Percentiles rank a stretch among this genome's conserved stretches.
Conservation (phyloP, 371 early-diverging fungal genomes). For the Rhizopus stolonifer region DNA sequence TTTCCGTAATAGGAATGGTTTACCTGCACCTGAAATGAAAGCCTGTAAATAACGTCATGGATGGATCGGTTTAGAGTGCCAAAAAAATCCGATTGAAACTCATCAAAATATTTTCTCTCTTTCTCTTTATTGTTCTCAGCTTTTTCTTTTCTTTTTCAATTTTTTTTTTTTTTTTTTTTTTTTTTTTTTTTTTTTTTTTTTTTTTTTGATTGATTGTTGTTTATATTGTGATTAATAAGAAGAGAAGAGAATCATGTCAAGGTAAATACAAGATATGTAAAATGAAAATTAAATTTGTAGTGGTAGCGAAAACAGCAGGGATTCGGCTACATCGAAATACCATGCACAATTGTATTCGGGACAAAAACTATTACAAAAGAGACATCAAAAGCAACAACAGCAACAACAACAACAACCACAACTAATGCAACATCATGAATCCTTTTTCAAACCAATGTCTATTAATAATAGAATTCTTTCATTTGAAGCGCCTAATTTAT, state of each 20-base stretch:
- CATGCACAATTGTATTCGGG: conserved; percentile 49
- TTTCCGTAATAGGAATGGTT: too few relatives aligned
- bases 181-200: background rate
- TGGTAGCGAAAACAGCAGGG: conserved; percentile 1
- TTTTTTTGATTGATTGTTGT: too few relatives aligned
- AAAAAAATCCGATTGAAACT: too few relatives aligned
- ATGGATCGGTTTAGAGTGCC: too few relatives aligned
- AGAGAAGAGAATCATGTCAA: background rate
- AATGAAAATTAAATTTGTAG: background rate
- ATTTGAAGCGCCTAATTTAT: conserved; percentile 49
- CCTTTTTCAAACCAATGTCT: conserved; percentile 12
- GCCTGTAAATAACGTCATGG: too few relatives aligned
- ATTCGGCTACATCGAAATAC: conserved; percentile 43
- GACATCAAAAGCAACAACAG: conserved; percentile 28
- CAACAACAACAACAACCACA: conserved; percentile 17
- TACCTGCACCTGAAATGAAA: too few relatives aligned
- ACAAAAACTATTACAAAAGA: conserved; percentile 38
- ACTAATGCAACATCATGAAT: conserved; percentile 8
- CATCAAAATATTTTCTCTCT: too few relatives aligned
- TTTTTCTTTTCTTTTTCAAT: background rate
- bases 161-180: background rate
- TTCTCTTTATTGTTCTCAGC: too few relatives aligned
- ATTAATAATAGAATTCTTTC: conserved; percentile 30
- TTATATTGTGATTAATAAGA: too few relatives aligned
- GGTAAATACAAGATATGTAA: background rate